Percentiles rank a stretch among this genome's conserved stretches.
These are phyloP conservation scores for Pythium myriotylum DNA, from an alignment of 352 stramenopile species.

Conservation along the genomic window DNA sequence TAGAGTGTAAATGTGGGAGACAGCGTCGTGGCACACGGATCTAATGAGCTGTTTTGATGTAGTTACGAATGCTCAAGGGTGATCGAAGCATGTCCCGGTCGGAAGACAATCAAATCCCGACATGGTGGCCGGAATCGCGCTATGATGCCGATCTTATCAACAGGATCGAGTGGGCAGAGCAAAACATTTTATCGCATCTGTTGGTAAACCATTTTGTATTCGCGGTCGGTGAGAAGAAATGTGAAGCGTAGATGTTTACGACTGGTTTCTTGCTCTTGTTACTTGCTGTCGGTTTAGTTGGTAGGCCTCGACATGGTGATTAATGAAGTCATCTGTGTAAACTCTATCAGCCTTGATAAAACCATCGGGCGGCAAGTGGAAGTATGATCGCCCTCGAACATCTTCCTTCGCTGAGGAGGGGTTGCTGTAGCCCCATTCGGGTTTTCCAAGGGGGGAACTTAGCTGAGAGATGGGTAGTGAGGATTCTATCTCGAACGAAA, in stretches of 20 bases:
- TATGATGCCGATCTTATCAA: conserved; percentile 38
- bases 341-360: conserved; percentile 53
- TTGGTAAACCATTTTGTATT: not conserved
- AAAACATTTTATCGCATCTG: conserved; percentile 20
- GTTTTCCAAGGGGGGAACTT: conserved; percentile 26
- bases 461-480: conserved; percentile 2
- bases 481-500: not conserved
- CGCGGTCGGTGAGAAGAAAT: too few species aligned
- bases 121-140: conserved; percentile 59
- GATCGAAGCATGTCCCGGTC: not conserved
- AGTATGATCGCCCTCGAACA: conserved; percentile 46
- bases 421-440: conserved; percentile 58
- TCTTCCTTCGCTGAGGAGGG: conserved; percentile 40
- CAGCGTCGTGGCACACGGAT: not conserved
- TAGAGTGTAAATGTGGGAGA: conserved; percentile 3
- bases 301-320: conserved; percentile 49
- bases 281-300: conserved; percentile 34
- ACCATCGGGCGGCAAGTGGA: conserved; percentile 54
- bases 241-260: not conserved
- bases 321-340: conserved; percentile 74
- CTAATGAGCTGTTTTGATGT: conserved; percentile 2
- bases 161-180: conserved; percentile 45
- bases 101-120: conserved; percentile 32
- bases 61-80: conserved; percentile 43
- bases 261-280: conserved; percentile 1